These are phyloP conservation scores for Fusarium sp. DNA, from an alignment of 2,329 filamentous ascomycete species.

Conservation along the genomic window DNA sequence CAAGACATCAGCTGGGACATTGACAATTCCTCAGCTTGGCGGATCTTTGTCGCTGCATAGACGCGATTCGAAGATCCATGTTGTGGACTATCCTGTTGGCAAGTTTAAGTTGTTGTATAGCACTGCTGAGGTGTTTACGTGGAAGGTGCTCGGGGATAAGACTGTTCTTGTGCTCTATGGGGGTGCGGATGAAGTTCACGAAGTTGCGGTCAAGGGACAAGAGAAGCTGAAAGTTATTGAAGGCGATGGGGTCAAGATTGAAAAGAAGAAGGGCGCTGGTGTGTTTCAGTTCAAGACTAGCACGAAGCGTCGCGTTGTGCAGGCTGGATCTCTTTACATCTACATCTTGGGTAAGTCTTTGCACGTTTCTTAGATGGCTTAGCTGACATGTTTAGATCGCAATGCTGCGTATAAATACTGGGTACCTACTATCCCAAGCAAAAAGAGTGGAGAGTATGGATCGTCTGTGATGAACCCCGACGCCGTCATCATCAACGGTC, in stretches of 20 bases:
- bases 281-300: constrained; percentile 48
- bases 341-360: constrained; percentile 48
- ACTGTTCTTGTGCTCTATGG: constrained; percentile 73
- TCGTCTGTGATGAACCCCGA: constrained; percentile 47
- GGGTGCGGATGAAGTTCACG: constrained; percentile 69
- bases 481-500: constrained; percentile 65
- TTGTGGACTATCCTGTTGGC: constrained; percentile 73
- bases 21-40: constrained; percentile 68
- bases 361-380: too few relatives aligned
- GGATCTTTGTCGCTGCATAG: constrained; percentile 67
- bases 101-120: constrained; percentile 71
- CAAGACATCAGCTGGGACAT: constrained; percentile 60
- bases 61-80: constrained; percentile 73
- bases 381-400: constrained; percentile 55
- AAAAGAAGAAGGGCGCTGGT: constrained; percentile 22
- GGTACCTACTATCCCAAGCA: constrained; percentile 64
- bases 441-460: constrained; percentile 43
- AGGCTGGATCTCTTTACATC: constrained; percentile 54
- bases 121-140: constrained; percentile 75
- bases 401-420: constrained; percentile 76
- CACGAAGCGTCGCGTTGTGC: constrained; percentile 43
- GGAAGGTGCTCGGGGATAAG: constrained; percentile 69
- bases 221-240: constrained; percentile 30
- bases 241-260: constrained; percentile 44
- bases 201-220: constrained; percentile 61